Evolutionary conservation across 2,329 filamentous ascomycete genomes (phyloP).

Genomic region (Ophiostoma triangulosporum): DNA sequence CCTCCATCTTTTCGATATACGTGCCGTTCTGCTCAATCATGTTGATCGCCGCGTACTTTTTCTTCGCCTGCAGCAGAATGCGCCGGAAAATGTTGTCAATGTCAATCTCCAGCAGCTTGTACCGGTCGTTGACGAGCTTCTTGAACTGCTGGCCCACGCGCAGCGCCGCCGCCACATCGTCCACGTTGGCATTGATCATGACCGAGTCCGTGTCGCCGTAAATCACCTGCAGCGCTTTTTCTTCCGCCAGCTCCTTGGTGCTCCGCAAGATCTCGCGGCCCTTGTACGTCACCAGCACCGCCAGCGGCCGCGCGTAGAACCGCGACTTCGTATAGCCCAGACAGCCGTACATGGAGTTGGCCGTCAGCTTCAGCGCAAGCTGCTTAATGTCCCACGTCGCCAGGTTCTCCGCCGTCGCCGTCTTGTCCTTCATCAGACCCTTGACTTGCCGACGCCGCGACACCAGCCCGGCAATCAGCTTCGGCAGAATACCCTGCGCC

Average conservation of each 20-base stretch:
- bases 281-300: constrained; percentile 92
- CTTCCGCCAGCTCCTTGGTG: constrained; percentile 91
- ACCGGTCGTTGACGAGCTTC: constrained; percentile 83
- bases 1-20: constrained; percentile 89
- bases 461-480: constrained; percentile 84
- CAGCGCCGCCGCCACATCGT: constrained; percentile 80
- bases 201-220: constrained; percentile 99
- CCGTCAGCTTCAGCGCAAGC: constrained; percentile 87
- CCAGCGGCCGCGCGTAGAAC: constrained; percentile 90
- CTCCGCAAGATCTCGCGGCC: constrained; percentile 93
- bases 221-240: constrained; percentile 82
- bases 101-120: constrained; percentile 87
- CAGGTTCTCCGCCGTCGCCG: constrained; percentile 70
- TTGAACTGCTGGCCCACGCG: constrained; percentile 94
- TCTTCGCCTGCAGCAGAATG: constrained; percentile 90
- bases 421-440: constrained; percentile 89
- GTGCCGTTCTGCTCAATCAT: constrained; percentile 69
- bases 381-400: constrained; percentile 98
- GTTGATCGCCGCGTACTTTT: constrained; percentile 97
- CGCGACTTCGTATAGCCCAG: constrained; percentile 92
- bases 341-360: constrained; percentile 99
- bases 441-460: constrained; percentile 84
- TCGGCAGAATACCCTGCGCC: constrained; percentile 73
- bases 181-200: constrained; percentile 99
- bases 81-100: constrained; percentile 96